Conservation (phyloP, 2,329 filamentous ascomycete species). For the Penicillium sp. region DNA sequence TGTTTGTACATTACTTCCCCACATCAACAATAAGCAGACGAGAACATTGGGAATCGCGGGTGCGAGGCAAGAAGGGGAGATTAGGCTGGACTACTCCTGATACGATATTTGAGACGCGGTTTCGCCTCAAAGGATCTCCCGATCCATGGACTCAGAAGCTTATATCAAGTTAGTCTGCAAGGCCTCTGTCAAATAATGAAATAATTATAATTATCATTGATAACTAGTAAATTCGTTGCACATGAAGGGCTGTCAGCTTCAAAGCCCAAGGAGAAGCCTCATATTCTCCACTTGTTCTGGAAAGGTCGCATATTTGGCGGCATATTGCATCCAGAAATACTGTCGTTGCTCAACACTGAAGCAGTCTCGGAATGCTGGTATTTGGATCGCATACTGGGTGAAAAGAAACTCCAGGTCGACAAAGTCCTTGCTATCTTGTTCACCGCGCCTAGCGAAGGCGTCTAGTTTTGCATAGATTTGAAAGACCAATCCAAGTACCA, state of each 20-base stretch:
- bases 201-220: constrained; percentile 8
- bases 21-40: constrained; percentile 23
- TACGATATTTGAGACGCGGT: constrained; percentile 25
- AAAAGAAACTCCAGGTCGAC: constrained; percentile 19
- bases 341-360: constrained; percentile 16
- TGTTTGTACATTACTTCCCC: constrained; percentile 25
- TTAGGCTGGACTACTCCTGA: constrained; percentile 30
- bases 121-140: constrained; percentile 26
- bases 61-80: constrained; percentile 25
- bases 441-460: constrained; percentile 17
- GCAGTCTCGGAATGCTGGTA: constrained; percentile 17
- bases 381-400: constrained; percentile 16
- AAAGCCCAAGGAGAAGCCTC: constrained; percentile 14
- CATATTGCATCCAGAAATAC: constrained; percentile 20
- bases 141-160: constrained; percentile 28
- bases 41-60: constrained; percentile 26
- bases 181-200: constrained; percentile 3
- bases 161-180: constrained; percentile 14
- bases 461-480: constrained; percentile 22
- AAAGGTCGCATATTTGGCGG: constrained; percentile 15
- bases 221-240: neutral
- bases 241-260: neutral
- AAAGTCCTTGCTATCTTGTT: constrained; percentile 20
- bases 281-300: constrained; percentile 21
- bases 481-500: constrained; percentile 19